Conservation (phyloP, 202 grass and related monocot genomes). For the Digitaria exilis region DNA sequence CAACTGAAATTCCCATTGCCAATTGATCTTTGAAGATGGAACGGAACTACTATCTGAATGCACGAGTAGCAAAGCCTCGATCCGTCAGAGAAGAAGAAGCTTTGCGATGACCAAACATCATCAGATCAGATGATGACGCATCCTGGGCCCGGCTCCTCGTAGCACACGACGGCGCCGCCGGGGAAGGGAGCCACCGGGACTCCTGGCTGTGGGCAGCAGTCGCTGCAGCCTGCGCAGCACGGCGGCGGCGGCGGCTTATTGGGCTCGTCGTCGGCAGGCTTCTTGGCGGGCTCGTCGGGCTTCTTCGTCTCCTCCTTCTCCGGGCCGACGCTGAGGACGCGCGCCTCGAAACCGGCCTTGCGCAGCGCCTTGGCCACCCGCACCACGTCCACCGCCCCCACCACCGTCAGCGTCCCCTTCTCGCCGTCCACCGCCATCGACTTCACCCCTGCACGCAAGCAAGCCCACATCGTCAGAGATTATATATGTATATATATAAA, state of each 20-base stretch:
- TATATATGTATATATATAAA: no score
- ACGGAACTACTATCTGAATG: not conserved
- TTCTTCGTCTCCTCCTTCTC: slow-evolving; percentile 44
- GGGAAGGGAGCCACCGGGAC: not conserved
- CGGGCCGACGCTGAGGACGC: slow-evolving; percentile 61
- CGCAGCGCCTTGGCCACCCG: slow-evolving; percentile 48
- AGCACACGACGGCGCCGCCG: slow-evolving; percentile 22
- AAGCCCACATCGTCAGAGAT: not conserved
- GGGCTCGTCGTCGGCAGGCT: not conserved
- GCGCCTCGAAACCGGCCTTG: slow-evolving; percentile 45
- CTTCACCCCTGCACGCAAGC: slow-evolving; percentile 56
- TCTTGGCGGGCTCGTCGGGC: slow-evolving; percentile 27
- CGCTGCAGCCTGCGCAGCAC: slow-evolving; percentile 23
- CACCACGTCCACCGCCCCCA: slow-evolving; percentile 66
- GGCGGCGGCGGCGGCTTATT: slow-evolving; percentile 5
- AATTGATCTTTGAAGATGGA: not conserved
- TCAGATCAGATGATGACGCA: slow-evolving; percentile 56
- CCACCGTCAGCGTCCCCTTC: slow-evolving; percentile 68
- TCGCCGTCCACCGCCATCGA: slow-evolving; percentile 66
- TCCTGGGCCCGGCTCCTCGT: not conserved
- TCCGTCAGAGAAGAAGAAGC: not conserved
- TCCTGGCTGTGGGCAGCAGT: not conserved
- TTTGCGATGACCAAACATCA: not conserved
- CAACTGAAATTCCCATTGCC: not conserved
- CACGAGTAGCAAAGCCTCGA: not conserved